Evolutionary conservation across 495 filamentous ascomycete genomes (phyloP).

Genomic region (Penicillium canescens): DNA sequence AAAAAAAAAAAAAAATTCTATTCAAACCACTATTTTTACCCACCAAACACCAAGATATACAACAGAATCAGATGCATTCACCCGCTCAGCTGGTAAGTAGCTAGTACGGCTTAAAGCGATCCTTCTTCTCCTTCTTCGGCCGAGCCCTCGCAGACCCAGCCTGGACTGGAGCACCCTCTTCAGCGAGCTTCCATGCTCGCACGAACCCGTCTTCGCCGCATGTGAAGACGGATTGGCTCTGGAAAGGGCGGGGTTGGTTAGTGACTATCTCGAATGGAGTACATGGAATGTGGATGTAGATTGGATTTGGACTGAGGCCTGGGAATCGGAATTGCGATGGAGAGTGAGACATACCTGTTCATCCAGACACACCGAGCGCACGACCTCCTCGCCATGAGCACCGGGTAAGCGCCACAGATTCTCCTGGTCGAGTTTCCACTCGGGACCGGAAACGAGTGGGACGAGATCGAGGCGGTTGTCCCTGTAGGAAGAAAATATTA

Average conservation of each 20-base stretch:
- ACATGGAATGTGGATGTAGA: no score
- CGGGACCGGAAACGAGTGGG: conserved; percentile 55
- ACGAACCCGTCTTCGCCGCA: conserved; percentile 78
- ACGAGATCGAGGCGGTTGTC: conserved; percentile 67
- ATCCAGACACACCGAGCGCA: conserved; percentile 74
- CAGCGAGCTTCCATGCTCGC: conserved; percentile 40
- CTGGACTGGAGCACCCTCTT: conserved; percentile 16
- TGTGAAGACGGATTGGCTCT: conserved; percentile 71
- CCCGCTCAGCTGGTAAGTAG: neutral
- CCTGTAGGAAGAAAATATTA: conserved; percentile 35
- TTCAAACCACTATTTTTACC: conserved; percentile 13
- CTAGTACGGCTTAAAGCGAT: conserved; percentile 45
- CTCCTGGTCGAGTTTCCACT: conserved; percentile 64
- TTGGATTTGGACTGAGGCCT: no score
- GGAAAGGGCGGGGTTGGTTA: neutral
- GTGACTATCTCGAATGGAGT: no score
- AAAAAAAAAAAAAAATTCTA: no score
- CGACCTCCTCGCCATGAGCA: conserved; percentile 82
- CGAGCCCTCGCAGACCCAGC: conserved; percentile 26
- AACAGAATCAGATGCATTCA: conserved; percentile 12
- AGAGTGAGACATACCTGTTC: conserved; percentile 52
- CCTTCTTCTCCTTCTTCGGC: conserved; percentile 42
- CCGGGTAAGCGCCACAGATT: conserved; percentile 65
- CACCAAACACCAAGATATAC: conserved; percentile 22
- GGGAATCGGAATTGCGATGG: no score